These are phyloP conservation scores for Auricularia cornea DNA, from an alignment of 768 basidiomycete genomes.

Conservation along the genomic window DNA sequence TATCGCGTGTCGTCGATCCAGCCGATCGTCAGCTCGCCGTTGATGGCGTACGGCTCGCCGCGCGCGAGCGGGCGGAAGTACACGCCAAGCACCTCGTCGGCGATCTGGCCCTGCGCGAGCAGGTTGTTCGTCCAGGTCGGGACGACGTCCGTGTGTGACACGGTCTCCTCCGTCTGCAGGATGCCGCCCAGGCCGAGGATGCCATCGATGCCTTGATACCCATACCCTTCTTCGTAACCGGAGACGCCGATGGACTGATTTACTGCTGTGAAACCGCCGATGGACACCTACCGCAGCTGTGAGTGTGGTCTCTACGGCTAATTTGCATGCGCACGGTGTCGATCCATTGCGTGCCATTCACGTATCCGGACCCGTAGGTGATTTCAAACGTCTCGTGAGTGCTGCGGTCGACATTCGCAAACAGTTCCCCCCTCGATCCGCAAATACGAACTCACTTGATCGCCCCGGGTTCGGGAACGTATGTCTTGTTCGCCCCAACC, in stretches of 20 bases:
- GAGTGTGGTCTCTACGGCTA: not conserved
- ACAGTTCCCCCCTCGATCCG: not conserved
- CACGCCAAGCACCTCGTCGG: slow-evolving; percentile 3
- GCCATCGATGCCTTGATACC: slow-evolving; percentile 4
- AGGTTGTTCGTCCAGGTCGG: slow-evolving; percentile 4
- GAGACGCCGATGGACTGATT: slow-evolving; percentile 7
- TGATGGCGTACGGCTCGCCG: not conserved
- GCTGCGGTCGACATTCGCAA: not conserved
- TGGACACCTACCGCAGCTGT: not conserved
- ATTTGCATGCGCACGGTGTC: not conserved
- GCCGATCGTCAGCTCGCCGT: slow-evolving; percentile 8
- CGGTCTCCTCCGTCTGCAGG: not conserved
- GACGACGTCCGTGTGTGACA: not conserved
- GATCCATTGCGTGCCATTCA: slow-evolving; percentile 2
- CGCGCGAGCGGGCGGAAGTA: slow-evolving; percentile 2
- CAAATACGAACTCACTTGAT: not conserved
- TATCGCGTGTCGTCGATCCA: slow-evolving; percentile 2
- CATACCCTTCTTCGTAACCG: not conserved
- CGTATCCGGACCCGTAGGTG: slow-evolving; percentile 1
- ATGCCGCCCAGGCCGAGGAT: slow-evolving; percentile 6
- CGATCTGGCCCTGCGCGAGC: slow-evolving; percentile 1
- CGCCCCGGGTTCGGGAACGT: not conserved
- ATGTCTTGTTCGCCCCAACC: slow-evolving; percentile 1
- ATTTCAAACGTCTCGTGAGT: slow-evolving; percentile 1
- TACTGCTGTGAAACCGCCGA: not conserved